Evolutionary conservation across 2,329 filamentous ascomycete species (phyloP), one percentile per base, ranked within the genome.

Genomic region (Madurella mycetomatis): DNA sequence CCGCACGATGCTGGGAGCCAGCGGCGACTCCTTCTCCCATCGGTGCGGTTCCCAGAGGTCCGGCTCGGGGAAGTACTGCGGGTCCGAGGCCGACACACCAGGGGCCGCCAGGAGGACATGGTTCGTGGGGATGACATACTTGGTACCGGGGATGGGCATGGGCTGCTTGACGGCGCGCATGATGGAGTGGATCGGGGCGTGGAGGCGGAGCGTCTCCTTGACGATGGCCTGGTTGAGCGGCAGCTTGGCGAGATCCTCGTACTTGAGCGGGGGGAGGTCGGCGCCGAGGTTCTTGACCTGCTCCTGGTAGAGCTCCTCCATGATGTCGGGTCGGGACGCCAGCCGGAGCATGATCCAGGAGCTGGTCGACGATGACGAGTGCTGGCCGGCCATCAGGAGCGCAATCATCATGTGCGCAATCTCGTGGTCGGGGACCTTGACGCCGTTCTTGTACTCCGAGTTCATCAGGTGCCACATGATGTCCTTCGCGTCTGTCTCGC

Each of bases 131-230:
- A 97, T 84, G 53, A 89, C 83, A 67, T 86, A 95, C 63, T 87
- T 87, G 41, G 90, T 95, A 60, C 88, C 88, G 31, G 90, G 84
- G 25, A 96, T 82, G 11, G 84, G 81, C 82, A 96, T 90, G 55
- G 92, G 90, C 61, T 84, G 83, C 76, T 92, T 96, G 70, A 96
- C 92, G 64, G 89, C 88, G 65, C 92, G 90, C 79, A 97, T 83
- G 67, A 97, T 95, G 48, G 89, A 94, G 80, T 96, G 92, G 66
- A 97, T 96, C 1, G 92, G 92, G 1, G 91, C 88, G 70, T 96
- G 89, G 15, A 96, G 78, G 59, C 92, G 88, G 40, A 96, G 85
- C 2, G 92, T 95, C 74, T 96, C 92, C 76, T 92, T 94, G 73
- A 96, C 81, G 60, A 95, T 85, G 64, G 90, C 87, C 64, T 86